Evolutionary conservation across 768 basidiomycete genomes (phyloP).

Genomic region (Flagelloscypha sp.): DNA sequence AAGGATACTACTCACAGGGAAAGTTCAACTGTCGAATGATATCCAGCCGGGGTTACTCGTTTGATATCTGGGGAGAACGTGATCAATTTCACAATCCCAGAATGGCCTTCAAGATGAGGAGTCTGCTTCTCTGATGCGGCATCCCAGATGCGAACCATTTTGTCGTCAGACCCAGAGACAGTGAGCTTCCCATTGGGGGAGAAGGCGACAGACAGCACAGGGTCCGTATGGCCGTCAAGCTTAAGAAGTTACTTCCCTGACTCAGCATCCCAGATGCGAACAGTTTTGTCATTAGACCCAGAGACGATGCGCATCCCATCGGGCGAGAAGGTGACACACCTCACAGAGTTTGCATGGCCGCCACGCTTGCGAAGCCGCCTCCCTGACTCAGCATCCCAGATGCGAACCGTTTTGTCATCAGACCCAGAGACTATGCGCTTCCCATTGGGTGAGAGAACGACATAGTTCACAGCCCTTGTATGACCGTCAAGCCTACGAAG

Average conservation of each 20-base stretch:
- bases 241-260: constrained; percentile 1
- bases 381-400: background rate
- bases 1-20: too few species aligned
- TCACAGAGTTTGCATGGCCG: constrained; percentile 9
- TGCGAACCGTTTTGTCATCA: background rate
- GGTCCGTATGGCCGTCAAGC: background rate
- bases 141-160: constrained; percentile 7
- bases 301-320: constrained; percentile 31
- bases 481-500: constrained; percentile 3
- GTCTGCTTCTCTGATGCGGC: too few species aligned
- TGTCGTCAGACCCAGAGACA: constrained; percentile 5
- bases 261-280: constrained; percentile 1
- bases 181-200: constrained; percentile 1
- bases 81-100: too few species aligned
- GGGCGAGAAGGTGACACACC: constrained; percentile 30
- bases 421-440: background rate
- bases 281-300: constrained; percentile 25
- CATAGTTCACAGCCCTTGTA: background rate
- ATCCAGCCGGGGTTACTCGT: too few species aligned
- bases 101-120: constrained; percentile 2
- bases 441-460: background rate
- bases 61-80: too few species aligned
- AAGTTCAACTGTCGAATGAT: too few species aligned
- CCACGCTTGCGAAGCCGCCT: background rate
- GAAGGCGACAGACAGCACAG: constrained; percentile 3